Base-by-base conservation (phyloP, 257 asterid species). In the Dorcoceras hygrometricum region DNA sequence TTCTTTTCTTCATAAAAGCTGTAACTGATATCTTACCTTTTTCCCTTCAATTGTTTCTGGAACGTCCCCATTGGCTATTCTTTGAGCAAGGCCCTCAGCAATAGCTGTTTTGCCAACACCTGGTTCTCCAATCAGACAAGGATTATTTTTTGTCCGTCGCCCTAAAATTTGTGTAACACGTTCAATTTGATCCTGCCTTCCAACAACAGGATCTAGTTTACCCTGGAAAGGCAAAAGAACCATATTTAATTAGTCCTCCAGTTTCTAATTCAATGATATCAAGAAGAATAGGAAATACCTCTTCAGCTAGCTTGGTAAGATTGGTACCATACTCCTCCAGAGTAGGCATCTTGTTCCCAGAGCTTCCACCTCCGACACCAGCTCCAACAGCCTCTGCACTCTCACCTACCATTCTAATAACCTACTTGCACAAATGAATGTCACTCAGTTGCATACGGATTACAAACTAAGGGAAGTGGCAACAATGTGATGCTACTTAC, bases 61-160 rank as follows among this genome's bases (percentile, higher is more conserved):
- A 71, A 90, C 97, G 79, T 90, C 99, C 12, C 99, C 96, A 65
- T 18, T 85, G 59, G 96, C 89, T 76, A 93, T 93, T 80, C 99
- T 83, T 77, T 93, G 99, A 58, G 99, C 99, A 59, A 93, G 89
- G 29, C 99, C 97, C 79, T 93, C 99, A 22, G 99, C 99, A 73
- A 93, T 88, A 62, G 99, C 99, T 73, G 99, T 93, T 85, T 93
- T 93, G 24, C 99, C 99, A 23, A 93, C 99, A 73, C 99, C 99
- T 29, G 99, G 99, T 78, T 93, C 99, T 78, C 99, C 99, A 73
- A 93, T 88, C 73, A 93, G 99, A 75, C 99, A 93, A 18, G 99
- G 99, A 76, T 93, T 93, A 66, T 93, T 93, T 72, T 93, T 93
- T 20, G 99, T 93, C 23, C 99, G 88, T 61, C 99, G 85, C 25